Conservation (phyloP, 2,329 filamentous ascomycete genomes). For the Erysiphe pulchra region DNA sequence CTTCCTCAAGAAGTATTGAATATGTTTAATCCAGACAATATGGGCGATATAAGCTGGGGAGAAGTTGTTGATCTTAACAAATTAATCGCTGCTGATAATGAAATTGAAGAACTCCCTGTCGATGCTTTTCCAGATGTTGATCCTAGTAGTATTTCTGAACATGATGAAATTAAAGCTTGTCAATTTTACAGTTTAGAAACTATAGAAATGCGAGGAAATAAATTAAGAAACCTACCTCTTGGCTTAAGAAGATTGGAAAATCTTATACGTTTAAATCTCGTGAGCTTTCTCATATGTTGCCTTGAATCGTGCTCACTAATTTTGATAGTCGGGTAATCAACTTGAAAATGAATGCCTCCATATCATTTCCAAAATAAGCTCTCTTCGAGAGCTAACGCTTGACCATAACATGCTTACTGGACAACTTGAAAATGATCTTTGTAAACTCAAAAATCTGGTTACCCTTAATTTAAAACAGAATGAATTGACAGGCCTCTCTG, state of each 20-base stretch:
- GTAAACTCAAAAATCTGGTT: constrained; percentile 43
- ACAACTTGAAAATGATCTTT: constrained; percentile 34
- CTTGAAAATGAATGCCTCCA: constrained; percentile 48
- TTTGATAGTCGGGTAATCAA: constrained; percentile 48
- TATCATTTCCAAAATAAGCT: constrained; percentile 44
- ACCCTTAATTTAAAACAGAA: constrained; percentile 64
- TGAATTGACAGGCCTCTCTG: constrained; percentile 44
- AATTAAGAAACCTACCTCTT: constrained; percentile 42
- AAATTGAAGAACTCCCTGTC: constrained; percentile 49
- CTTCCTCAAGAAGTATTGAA: constrained; percentile 63
- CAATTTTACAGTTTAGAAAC: constrained; percentile 64
- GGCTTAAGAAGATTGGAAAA: constrained; percentile 49
- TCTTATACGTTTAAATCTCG: constrained; percentile 61
- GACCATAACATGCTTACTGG: constrained; percentile 54
- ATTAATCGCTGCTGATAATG: constrained; percentile 74
- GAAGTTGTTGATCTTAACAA: constrained; percentile 72
- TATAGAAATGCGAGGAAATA: constrained; percentile 69
- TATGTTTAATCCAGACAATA: constrained; percentile 65
- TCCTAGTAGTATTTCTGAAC: constrained; percentile 16
- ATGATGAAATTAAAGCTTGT: constrained; percentile 39
- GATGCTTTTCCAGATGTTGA: constrained; percentile 51
- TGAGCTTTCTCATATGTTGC: constrained; percentile 17
- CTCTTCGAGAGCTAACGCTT: constrained; percentile 56
- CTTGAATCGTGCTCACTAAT: constrained; percentile 1
- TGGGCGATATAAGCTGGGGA: constrained; percentile 54